Base-by-base conservation (phyloP, 208 protist genomes). In the Herpetomonas tarakana region DNA sequence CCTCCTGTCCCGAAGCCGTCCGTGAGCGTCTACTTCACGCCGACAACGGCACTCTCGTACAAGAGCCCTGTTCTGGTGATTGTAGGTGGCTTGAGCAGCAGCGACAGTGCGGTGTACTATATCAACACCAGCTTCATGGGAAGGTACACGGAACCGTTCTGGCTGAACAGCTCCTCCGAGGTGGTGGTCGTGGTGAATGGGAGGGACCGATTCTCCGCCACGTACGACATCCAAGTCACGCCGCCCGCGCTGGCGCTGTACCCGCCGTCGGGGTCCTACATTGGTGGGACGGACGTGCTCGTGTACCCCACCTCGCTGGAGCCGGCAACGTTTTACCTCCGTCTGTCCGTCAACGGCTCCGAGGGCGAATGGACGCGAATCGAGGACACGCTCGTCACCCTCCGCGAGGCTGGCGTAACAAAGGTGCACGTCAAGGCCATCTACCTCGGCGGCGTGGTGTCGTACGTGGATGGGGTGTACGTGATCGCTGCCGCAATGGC, bases 281-380 rank as follows among this genome's bases (percentile, higher is more conserved):
- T 92, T 21, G 85, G 81, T 9, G 81, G 81, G 27, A 65, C 86
- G 25, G 41, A 41, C 16, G 69, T 82, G 16, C 56, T 92, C 39
- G 69, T 92, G 27, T 61, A 41, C 16, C 60, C 71, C 24, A 47
- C 58, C 21, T 54, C 74, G 44, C 62, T 54, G 26, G 50, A 51
- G 27, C 46, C 61, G 44, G 71, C 68, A 21, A 76, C 28, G 25
- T 78, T 78, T 58, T 83, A 68, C 62, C 35, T 18, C 9, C 35
- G 35, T 6, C 56, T 71, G 26, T 80, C 70, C 29, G 62, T 86
- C 21, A 87, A 88, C 55, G 63, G 56, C 18, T 6, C 3, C 9
- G 44, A 24, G 44, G 19, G 16, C 4, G 50, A 62, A 24, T 72
- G 25, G 60, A 31, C 65, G 41, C 7, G 52, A 16, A 47, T 81